Evolutionary conservation across 1,139 yeast genomes (phyloP).

Genomic region (Candida sojae): DNA sequence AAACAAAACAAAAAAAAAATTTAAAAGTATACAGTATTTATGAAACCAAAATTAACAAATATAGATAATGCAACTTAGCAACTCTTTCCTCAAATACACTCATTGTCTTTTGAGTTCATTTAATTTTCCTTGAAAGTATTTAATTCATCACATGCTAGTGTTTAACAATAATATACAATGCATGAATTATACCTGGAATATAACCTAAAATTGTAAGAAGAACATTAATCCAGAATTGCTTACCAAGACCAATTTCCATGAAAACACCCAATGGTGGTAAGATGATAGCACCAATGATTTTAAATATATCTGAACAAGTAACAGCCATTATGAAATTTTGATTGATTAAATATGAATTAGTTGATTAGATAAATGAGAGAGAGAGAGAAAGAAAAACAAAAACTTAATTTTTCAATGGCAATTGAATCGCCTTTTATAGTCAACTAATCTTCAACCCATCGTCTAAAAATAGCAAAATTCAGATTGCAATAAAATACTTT

Average conservation of each 20-base stretch:
- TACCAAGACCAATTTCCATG: conserved; percentile 64
- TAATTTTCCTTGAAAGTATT: too few relatives aligned
- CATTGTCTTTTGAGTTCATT: too few relatives aligned
- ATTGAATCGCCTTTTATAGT: background rate
- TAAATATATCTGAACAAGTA: conserved; percentile 58
- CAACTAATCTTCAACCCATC: background rate
- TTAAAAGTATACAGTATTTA: too few relatives aligned
- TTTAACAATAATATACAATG: conserved; percentile 51
- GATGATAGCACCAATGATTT: conserved; percentile 61
- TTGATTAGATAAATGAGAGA: background rate
- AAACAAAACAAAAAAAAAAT: too few relatives aligned
- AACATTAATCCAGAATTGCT: conserved; percentile 58
- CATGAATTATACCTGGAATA: conserved; percentile 68
- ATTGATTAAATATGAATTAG: background rate
- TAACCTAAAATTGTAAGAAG: conserved; percentile 64
- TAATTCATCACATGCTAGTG: conserved; percentile 6
- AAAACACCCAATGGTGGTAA: conserved; percentile 79
- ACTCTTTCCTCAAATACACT: too few relatives aligned
- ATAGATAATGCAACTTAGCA: too few relatives aligned
- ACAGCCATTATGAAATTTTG: conserved; percentile 39
- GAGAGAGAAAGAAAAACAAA: background rate
- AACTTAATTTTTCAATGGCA: background rate
- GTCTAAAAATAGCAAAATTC: background rate
- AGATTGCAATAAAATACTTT: background rate
- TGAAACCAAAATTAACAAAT: too few relatives aligned